Percentiles rank a stretch among this genome's conserved stretches.
phyloP scores from a whole-genome alignment of 1,284 basidiomycete genomes.

The Malassezia cuniculi region DNA sequence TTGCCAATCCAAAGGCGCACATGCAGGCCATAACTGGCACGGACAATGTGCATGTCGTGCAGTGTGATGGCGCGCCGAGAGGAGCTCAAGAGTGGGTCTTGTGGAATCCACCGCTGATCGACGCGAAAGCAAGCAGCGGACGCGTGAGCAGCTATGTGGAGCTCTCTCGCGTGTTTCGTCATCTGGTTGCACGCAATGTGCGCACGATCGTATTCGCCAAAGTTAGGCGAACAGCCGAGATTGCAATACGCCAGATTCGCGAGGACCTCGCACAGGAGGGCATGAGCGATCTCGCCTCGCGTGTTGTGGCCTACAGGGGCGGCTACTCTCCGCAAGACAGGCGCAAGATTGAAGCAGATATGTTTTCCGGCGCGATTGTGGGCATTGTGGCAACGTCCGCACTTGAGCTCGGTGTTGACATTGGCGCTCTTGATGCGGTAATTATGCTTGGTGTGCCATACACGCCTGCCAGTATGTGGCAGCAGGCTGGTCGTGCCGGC shows the following conservation, averaged over 20 bases:
- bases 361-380: slow-evolving; percentile 67
- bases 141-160: slow-evolving; percentile 58
- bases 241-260: slow-evolving; percentile 67
- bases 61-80: slow-evolving; percentile 69
- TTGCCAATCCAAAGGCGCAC: slow-evolving; percentile 55
- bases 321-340: slow-evolving; percentile 62
- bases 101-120: slow-evolving; percentile 55
- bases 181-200: slow-evolving; percentile 66
- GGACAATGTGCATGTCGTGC: slow-evolving; percentile 57
- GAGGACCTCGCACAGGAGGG: slow-evolving; percentile 63
- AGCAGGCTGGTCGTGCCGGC: slow-evolving; percentile 79
- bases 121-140: slow-evolving; percentile 53
- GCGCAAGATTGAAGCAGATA: slow-evolving; percentile 68
- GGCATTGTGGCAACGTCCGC: slow-evolving; percentile 82
- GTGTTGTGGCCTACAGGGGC: slow-evolving; percentile 72
- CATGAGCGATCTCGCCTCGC: slow-evolving; percentile 60
- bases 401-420: slow-evolving; percentile 79
- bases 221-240: slow-evolving; percentile 68
- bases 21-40: slow-evolving; percentile 49
- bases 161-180: slow-evolving; percentile 62
- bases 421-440: slow-evolving; percentile 73
- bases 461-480: slow-evolving; percentile 53
- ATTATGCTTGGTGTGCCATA: slow-evolving; percentile 77
- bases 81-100: slow-evolving; percentile 54
- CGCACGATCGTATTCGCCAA: slow-evolving; percentile 78